Base-by-base conservation (phyloP, 495 filamentous ascomycete genomes). In the Oidiodendron maius region DNA sequence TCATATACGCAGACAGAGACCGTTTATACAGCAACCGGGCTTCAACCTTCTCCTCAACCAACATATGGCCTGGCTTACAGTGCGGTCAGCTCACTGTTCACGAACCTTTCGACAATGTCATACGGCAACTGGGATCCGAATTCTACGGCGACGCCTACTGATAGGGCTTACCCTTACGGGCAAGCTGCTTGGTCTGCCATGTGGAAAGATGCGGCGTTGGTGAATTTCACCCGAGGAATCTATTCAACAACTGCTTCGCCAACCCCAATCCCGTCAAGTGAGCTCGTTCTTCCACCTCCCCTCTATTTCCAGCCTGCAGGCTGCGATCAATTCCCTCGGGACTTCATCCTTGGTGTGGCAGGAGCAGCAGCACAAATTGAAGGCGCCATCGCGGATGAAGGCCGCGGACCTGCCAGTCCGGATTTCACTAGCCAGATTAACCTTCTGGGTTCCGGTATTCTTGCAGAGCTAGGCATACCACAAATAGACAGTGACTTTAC, bases 401-500 rank as follows among this genome's bases (percentile, higher is more conserved):
- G 61, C 13, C 42, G 46, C 34, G 38, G 40, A 8, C 61, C 61
- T 6, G 64, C 55, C 2, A 26, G 68, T 3, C 40, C 64, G 20
- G 72, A 73, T 28, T n/a, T n/a, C n/a, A n/a, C n/a, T n/a, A n/a
- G n/a, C n/a, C n/a, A n/a, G n/a, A n/a, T n/a, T n/a, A n/a, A n/a
- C n/a, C 65, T 66, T 8, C n/a, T n/a, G 28, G 28, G n/a, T n/a
- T 32, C 28, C 28, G n/a, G 8, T n/a, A 32, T n/a, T 21, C 8
- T 32, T n/a, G 28, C 28, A n/a, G 8, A 8, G 8, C 8, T n/a
- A 32, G 28, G n/a, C n/a, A n/a, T 8, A 32, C n/a, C 8, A 8
- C 28, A 32, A n/a, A n/a, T n/a, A n/a, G n/a, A n/a, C n/a, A 8
- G 64, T 30, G 53, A 67, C 39, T 68, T 68, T 35, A 55, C 72